Evolutionary conservation across 1,284 basidiomycete species (phyloP).

Genomic region (Retiboletus flavoniger): DNA sequence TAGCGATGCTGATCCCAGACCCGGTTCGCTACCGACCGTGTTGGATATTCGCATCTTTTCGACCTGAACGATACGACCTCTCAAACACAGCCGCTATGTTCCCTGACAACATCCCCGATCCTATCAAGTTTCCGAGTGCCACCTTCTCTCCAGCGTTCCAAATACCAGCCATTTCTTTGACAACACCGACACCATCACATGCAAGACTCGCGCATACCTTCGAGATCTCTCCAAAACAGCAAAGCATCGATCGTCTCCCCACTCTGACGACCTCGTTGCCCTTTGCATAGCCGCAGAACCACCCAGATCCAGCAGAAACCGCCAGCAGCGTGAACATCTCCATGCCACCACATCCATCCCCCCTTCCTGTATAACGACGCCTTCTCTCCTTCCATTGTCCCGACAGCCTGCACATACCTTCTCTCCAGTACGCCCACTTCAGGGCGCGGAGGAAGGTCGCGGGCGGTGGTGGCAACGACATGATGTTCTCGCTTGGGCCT

Average conservation of each 20-base stretch:
- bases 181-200: neutral
- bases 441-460: slow-evolving; percentile 17
- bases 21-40: neutral
- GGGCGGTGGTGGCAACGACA: slow-evolving; percentile 8
- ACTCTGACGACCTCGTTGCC: neutral
- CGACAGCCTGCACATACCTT: slow-evolving; percentile 6
- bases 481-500: neutral
- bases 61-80: neutral
- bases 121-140: neutral
- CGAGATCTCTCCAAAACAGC: neutral
- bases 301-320: neutral
- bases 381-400: neutral
- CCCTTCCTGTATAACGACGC: neutral
- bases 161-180: neutral
- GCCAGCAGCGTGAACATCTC: neutral
- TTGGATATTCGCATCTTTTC: neutral
- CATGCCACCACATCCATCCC: neutral
- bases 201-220: neutral
- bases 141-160: neutral
- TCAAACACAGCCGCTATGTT: neutral
- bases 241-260: neutral
- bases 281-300: neutral
- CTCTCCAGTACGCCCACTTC: slow-evolving; percentile 19
- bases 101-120: neutral
- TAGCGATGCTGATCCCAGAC: neutral